Base-by-base conservation (phyloP, 2,329 filamentous ascomycete species). In the Septoria petroselini region DNA sequence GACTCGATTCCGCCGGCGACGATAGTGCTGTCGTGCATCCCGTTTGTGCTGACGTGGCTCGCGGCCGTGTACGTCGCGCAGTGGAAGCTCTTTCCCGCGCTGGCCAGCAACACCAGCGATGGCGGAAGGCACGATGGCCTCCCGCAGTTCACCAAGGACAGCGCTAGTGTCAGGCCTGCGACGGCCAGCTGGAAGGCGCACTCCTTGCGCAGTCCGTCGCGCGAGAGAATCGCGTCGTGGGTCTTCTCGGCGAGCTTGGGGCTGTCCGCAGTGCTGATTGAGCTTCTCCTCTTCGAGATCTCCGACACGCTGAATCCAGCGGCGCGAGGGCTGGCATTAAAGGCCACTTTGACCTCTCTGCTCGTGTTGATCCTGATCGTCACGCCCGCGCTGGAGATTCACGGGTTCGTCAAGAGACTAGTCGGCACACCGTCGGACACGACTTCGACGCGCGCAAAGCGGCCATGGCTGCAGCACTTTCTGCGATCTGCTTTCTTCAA, bases 261-360 rank as follows among this genome's bases (percentile, higher is more conserved):
- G 1, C 76, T 94, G 7, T 85, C 88, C 4, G 79, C 85, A 30
- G 86, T 91, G 1, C 74, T 95, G 38, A 88, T 83, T 2, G 84
- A 91, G 69, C 72, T 95, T 58, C 86, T 95, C 38, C 77, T 95
- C 7, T 89, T 87, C 61, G 89, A 95, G 69, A 88, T 95, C 35
- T 83, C 86, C 19, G 87, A 88, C 62, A 76, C 85, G 4, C 77
- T 88, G n/a, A 79, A 84, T 56, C 77, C 82, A 5, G 73, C 75
- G 25, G 87, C 86, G 9, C 77, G 88, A 52, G 79, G 78, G 17
- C 65, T 85, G 21, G 87, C 85, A 17, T 74, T 94, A 58, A 77
- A 81, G 49, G 70, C 85, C 23, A 88, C 85, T 0, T 79, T 94
- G 19, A 81, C 84, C 5, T 79, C 81, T 15, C 73, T 95, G 34